Evolutionary conservation across 192 early-diverging fungal genomes (phyloP).

Genomic region (Backusella luteola): DNA sequence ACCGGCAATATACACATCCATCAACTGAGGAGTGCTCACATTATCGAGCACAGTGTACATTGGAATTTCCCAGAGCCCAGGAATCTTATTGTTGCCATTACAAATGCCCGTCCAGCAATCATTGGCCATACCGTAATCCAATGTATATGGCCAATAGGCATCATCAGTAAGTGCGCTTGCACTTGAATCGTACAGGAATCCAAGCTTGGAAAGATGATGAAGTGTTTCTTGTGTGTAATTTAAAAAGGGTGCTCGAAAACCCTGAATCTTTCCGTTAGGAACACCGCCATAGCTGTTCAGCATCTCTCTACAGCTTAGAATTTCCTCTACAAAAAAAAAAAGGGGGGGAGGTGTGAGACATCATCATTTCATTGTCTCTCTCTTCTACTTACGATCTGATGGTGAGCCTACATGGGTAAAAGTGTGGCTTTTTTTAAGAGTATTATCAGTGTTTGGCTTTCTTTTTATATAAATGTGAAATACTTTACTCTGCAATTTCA

Average conservation of each 20-base stretch:
- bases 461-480: background rate
- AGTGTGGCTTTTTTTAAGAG: constrained; percentile 23
- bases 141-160: constrained; percentile 61
- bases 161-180: constrained; percentile 37
- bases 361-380: background rate
- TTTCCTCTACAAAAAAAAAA: constrained; percentile 34
- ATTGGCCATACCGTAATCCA: constrained; percentile 57
- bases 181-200: constrained; percentile 53
- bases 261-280: constrained; percentile 49
- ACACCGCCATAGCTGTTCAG: constrained; percentile 56
- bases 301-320: constrained; percentile 29
- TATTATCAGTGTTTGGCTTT: too few species aligned
- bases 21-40: constrained; percentile 23
- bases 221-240: constrained; percentile 47
- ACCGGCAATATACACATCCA: constrained; percentile 48
- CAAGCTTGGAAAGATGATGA: constrained; percentile 32
- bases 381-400: constrained; percentile 20
- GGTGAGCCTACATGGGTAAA: constrained; percentile 33
- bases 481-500: constrained; percentile 56
- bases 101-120: constrained; percentile 51
- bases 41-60: constrained; percentile 51
- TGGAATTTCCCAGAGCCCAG: constrained; percentile 63
- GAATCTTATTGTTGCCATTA: constrained; percentile 21
- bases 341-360: too few species aligned
- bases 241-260: constrained; percentile 62